These are phyloP conservation scores for Echites panduratus DNA, from an alignment of 257 asterid genomes.

Conservation along the genomic window DNA sequence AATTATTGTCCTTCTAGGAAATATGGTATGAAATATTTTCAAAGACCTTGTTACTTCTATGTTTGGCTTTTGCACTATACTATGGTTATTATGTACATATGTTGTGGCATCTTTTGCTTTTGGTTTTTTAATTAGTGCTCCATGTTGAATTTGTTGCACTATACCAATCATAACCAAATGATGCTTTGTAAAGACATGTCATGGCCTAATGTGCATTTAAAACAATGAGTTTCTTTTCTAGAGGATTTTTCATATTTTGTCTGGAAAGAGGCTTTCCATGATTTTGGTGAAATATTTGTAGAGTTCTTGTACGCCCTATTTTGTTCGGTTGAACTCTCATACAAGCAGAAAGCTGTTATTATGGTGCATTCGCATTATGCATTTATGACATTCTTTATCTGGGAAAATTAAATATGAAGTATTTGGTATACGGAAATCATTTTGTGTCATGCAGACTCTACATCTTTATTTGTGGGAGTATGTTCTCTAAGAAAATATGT, in stretches of 20 bases:
- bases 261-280: neutral
- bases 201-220: neutral
- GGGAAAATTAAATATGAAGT: too few relatives aligned
- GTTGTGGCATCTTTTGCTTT: neutral
- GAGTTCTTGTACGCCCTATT: neutral
- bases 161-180: neutral
- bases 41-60: neutral
- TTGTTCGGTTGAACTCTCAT: neutral
- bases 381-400: neutral
- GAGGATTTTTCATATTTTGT: neutral
- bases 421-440: neutral
- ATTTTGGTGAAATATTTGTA: neutral
- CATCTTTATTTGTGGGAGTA: too few relatives aligned
- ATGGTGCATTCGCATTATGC: neutral
- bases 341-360: neutral
- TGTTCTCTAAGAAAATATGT: too few relatives aligned
- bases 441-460: neutral
- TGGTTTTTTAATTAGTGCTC: too few relatives aligned
- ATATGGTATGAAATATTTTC: neutral
- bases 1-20: neutral
- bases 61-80: neutral
- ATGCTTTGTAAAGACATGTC: neutral
- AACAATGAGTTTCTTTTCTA: neutral
- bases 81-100: neutral
- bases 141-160: neutral